phyloP scores from a whole-genome alignment of 2,329 filamentous ascomycete genomes.

The Ophiostoma ips region DNA sequence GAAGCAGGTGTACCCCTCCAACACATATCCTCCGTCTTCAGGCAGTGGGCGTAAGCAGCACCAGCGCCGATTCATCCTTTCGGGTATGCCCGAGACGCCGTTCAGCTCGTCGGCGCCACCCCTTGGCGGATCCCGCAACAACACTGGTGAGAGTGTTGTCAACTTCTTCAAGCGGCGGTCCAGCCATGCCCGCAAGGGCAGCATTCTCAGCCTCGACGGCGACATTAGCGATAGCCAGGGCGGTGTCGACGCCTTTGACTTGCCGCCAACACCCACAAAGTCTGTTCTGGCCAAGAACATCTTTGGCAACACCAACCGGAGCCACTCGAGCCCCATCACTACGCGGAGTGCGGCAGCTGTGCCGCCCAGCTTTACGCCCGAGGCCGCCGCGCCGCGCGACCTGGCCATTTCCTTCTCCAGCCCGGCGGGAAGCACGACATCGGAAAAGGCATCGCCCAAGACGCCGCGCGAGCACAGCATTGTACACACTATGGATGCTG shows the following conservation, averaged over 20 bases:
- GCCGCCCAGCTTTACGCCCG: conserved; percentile 3
- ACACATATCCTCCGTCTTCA: conserved; percentile 46
- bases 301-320: conserved; percentile 13
- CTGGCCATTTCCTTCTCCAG: conserved; percentile 14
- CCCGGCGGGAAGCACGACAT: conserved; percentile 41
- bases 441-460: conserved; percentile 44
- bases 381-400: background rate
- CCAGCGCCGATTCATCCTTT: conserved; percentile 43
- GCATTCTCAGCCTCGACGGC: conserved; percentile 68
- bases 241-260: conserved; percentile 44
- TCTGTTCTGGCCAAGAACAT: conserved; percentile 27
- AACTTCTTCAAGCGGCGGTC: conserved; percentile 49
- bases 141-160: conserved; percentile 28
- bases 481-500: conserved; percentile 5
- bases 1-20: conserved; percentile 57
- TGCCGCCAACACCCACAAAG: conserved; percentile 94
- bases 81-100: conserved; percentile 68
- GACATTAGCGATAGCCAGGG: conserved; percentile 35
- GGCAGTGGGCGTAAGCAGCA: conserved; percentile 49
- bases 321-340: conserved; percentile 12
- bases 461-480: conserved; percentile 56
- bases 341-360: conserved; percentile 5
- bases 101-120: conserved; percentile 43
- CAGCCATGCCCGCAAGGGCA: conserved; percentile 40
- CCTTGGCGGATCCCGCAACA: conserved; percentile 25